Conservation (phyloP, 2,329 filamentous ascomycete species). For the Tolypocladium ophioglossoides region DNA sequence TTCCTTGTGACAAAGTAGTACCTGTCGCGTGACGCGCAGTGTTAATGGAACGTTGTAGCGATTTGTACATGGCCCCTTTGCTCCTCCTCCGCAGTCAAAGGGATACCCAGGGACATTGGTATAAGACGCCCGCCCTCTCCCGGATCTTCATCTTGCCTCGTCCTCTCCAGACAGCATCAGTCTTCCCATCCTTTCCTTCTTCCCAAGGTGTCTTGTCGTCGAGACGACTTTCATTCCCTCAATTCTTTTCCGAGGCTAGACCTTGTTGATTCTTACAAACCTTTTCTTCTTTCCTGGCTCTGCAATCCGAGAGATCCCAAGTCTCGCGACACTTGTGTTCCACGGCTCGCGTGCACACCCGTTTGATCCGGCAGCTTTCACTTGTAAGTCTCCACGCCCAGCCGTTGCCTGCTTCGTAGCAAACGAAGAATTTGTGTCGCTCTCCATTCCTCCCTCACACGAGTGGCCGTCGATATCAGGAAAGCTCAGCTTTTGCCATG, state of each 20-base stretch:
- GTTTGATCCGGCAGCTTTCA: not conserved
- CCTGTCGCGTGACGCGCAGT: no score
- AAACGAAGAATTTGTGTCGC: not conserved
- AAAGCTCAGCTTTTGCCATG: not conserved
- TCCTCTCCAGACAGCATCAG: slow-evolving; percentile 2
- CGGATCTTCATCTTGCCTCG: not conserved
- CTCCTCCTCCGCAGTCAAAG: no score
- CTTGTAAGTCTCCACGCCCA: not conserved
- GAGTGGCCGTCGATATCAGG: not conserved
- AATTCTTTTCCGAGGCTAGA: slow-evolving; percentile 21
- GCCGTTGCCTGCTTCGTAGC: not conserved
- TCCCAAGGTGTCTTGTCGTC: slow-evolving; percentile 14
- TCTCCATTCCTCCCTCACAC: not conserved
- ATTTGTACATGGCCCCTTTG: no score
- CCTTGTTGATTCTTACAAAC: slow-evolving; percentile 17
- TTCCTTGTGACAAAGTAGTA: no score
- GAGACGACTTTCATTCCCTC: slow-evolving; percentile 20
- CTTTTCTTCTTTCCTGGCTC: slow-evolving; percentile 14
- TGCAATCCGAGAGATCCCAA: slow-evolving; percentile 2
- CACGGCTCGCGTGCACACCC: not conserved
- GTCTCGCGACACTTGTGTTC: slow-evolving; percentile 5
- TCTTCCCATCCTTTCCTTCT: slow-evolving; percentile 7
- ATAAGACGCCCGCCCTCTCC: slow-evolving; percentile 5
- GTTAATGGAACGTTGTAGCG: no score
- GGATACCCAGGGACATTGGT: no score